phyloP scores from a whole-genome alignment of 192 early-diverging fungal species.

The Entophlyctis helioformis region DNA sequence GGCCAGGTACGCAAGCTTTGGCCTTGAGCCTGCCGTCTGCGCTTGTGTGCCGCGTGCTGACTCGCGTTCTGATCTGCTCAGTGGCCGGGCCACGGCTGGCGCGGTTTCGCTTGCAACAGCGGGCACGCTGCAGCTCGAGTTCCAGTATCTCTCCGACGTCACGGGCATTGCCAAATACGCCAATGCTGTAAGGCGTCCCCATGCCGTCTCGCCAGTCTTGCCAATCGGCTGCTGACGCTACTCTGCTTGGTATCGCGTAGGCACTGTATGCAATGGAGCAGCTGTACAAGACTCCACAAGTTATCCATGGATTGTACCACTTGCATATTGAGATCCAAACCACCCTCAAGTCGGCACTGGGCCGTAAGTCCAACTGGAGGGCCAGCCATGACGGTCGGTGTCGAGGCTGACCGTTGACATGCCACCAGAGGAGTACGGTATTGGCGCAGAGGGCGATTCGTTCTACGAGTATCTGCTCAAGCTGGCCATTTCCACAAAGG shows the following conservation, averaged over 20 bases:
- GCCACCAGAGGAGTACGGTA: conserved; percentile 17
- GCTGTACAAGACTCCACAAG: too few relatives aligned
- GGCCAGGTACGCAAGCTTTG: conserved; percentile 3
- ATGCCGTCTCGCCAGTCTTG: too few relatives aligned
- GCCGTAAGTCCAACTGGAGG: too few relatives aligned
- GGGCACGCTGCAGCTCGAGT: conserved; percentile 61
- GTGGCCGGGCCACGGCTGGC: background rate
- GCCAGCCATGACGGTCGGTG: too few relatives aligned
- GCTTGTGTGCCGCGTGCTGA: too few relatives aligned
- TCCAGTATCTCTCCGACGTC: conserved; percentile 66
- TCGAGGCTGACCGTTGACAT: too few relatives aligned
- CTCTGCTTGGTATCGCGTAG: conserved; percentile 10
- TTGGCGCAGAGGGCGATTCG: conserved; percentile 26
- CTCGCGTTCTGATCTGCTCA: background rate
- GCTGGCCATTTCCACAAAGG: conserved; percentile 25
- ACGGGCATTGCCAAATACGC: conserved; percentile 62
- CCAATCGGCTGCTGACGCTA: too few relatives aligned
- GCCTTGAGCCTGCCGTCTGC: too few relatives aligned
- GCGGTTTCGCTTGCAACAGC: conserved; percentile 6
- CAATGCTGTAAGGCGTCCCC: too few relatives aligned
- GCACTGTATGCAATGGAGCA: conserved; percentile 16
- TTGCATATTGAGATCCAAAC: too few relatives aligned
- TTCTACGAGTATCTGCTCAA: conserved; percentile 41
- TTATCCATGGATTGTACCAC: too few relatives aligned
- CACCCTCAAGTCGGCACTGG: too few relatives aligned